Evolutionary conservation across 495 filamentous ascomycete genomes (phyloP), one percentile per base, ranked within the genome.

Genomic region (Melanomma pulvis-pyrius): DNA sequence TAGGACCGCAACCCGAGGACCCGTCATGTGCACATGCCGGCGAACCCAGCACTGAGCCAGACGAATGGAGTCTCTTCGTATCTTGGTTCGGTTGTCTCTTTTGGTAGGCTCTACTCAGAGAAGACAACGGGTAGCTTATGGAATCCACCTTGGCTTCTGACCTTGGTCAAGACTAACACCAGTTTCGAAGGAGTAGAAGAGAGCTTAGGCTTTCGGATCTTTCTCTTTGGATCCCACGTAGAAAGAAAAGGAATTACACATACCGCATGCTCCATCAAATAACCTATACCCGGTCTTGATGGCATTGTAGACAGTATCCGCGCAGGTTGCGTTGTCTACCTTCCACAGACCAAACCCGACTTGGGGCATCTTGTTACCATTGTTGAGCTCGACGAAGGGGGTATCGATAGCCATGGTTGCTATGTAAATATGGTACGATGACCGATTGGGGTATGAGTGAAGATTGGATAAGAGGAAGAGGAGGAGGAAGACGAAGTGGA

Each of bases 151-250:
- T 34, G 30, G 4, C 30, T 12, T 34, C 30, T 5, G 4, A 12
- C 5, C 30, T 34, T 34, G 30, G 30, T 34, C 30, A 34, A 34
- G 30, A 34, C 30, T 12, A 5, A 34, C 12, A 34, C 30, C 30
- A 34, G 30, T 12, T 34, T 5, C 12, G 30, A 34, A 12, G 30
- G 30, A 34, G 4, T n/a, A n/a, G 30, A 34, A 34, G 30, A 12
- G 5, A 34, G 30, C 30, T 34, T 34, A 12, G 12, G 4, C 4
- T 34, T 34, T 4, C 30, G 4, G 30, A 34, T 34, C 4, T 4
- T n/a, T 48, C 26, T 13, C 36, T 59, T 44, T 78, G 78, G 60
- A 87, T 8, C 9, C 88, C 17, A 85, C 86, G 0, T 78, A 79
- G 48, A 39, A 2, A 34, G 26, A 51, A 24, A 24, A 65, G 36